Base-by-base conservation (phyloP, 371 early-diverging fungal species). In the Lichtheimia hyalospora region DNA sequence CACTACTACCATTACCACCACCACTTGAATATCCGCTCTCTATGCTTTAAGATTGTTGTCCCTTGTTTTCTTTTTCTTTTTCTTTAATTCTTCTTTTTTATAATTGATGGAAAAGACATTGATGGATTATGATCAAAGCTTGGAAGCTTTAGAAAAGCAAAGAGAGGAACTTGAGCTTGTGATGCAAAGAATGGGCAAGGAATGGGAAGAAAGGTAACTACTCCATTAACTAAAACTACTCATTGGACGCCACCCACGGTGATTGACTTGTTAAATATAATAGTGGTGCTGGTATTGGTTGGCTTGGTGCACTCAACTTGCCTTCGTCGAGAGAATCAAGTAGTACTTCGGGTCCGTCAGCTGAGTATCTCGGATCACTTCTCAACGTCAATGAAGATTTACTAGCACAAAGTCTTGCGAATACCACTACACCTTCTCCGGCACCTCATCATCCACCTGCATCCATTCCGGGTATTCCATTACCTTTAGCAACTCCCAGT, bases 201-300 rank as follows among this genome's bases (percentile, higher is more conserved):
- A 79, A 64, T 79, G 80, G 80, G 75, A 74, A 67, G 71, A 71
- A 69, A 79, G 80, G 80, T 79, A 69, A 55, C 12, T 49, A 3
- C 12, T 49, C 5, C 23, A 51, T 5, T 41, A 28, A 50, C n/a
- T 21, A 15, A n/a, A n/a, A 15, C 24, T 14, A 49, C 27, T 12
- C 39, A 25, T 12, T 41, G 20, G 16, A 55, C 42, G 25, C 56
- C 14, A 14, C 15, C 15, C 24, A 12, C 10, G 6, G 10, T 10
- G 8, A 34, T 8, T 34, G 34, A 34, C 34, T 34, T 34, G 34
- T 42, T n/a, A 14, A 12, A 55, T 21, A 49, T 39, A 41, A 41
- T 43, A 79, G 80, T 70, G 80, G 80, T 21, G 70, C 80, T 18
- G 80, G 80, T 12, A 76, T 79, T 48, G 77, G 75, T 23, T 79